Conservation (phyloP, 1,139 yeast species). For the Saccharomyces hybrid region DNA sequence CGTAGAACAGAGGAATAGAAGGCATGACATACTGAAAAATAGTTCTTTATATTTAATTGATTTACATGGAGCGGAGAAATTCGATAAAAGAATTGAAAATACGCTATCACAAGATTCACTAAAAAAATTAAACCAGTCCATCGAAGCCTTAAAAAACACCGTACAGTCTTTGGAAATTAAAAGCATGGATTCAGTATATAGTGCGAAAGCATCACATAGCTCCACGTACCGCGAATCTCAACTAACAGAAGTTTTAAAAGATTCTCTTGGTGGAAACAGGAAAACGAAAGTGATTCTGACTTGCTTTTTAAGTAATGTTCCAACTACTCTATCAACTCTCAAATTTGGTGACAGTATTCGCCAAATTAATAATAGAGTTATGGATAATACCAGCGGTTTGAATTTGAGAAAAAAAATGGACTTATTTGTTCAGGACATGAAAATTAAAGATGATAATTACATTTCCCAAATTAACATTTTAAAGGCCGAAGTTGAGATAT, state of each 20-base stretch:
- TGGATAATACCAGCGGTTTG: slow-evolving; percentile 55
- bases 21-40: slow-evolving; percentile 11
- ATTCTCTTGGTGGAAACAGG: slow-evolving; percentile 81
- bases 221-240: slow-evolving; percentile 80
- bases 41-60: slow-evolving; percentile 61
- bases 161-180: slow-evolving; percentile 72
- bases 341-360: slow-evolving; percentile 79
- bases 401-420: slow-evolving; percentile 50
- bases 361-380: slow-evolving; percentile 58
- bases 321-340: slow-evolving; percentile 69
- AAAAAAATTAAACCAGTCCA: slow-evolving; percentile 70
- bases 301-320: slow-evolving; percentile 56
- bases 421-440: slow-evolving; percentile 41
- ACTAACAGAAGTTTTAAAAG: slow-evolving; percentile 74
- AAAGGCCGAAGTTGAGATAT: slow-evolving; percentile 43
- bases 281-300: slow-evolving; percentile 72
- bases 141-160: slow-evolving; percentile 74
- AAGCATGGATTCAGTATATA: slow-evolving; percentile 23
- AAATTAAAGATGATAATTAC: slow-evolving; percentile 41
- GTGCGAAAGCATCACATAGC: slow-evolving; percentile 38
- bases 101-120: slow-evolving; percentile 79
- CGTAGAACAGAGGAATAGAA: slow-evolving; percentile 54
- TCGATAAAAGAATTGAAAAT: slow-evolving; percentile 72
- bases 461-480: slow-evolving; percentile 41
- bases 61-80: slow-evolving; percentile 83